A percentile compares a stretch with the other conserved stretches of the same genome.
Conservation (phyloP, 192 early-diverging fungal genomes). For the Coemansia sp. region DNA sequence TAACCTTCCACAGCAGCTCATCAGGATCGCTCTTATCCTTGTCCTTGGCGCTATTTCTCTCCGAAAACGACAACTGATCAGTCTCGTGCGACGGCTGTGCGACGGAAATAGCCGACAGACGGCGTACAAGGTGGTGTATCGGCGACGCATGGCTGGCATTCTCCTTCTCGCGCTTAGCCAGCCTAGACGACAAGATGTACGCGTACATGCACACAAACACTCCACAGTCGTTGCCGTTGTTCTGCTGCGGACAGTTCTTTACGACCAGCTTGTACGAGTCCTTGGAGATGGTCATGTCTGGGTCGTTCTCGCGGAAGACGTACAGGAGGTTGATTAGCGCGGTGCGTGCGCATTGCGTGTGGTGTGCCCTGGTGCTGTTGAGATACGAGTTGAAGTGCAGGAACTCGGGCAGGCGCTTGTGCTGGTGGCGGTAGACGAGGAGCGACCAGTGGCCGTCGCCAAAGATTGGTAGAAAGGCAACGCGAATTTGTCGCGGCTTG, state of each 20-base stretch:
- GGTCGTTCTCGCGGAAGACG: constrained; percentile 43
- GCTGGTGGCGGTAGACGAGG: constrained; percentile 33
- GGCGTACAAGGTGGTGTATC: constrained; percentile 19
- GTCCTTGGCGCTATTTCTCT: constrained; percentile 15
- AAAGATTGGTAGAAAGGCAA: constrained; percentile 49
- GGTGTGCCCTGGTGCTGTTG: constrained; percentile 39
- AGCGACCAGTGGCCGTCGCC: constrained; percentile 52
- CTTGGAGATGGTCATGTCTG: constrained; percentile 37
- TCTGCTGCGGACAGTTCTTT: constrained; percentile 51
- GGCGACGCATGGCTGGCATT: constrained; percentile 1
- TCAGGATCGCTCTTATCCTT: constrained; percentile 5
- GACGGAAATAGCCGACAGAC: constrained; percentile 22
- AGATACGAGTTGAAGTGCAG: constrained; percentile 52
- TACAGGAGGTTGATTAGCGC: constrained; percentile 48
- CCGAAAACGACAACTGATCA: constrained; percentile 17
- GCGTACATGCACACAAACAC: constrained; percentile 48
- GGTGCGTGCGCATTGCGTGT: constrained; percentile 43
- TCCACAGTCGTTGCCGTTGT: constrained; percentile 44
- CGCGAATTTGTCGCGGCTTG: constrained; percentile 29
- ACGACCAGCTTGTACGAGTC: constrained; percentile 46
- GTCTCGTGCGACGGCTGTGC: constrained; percentile 6
- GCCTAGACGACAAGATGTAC: constrained; percentile 31
- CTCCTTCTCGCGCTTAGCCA: constrained; percentile 17
- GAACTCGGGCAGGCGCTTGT: constrained; percentile 36
- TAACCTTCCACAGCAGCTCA: constrained; percentile 43